Evolutionary conservation across 768 basidiomycete genomes (phyloP), one percentile per base, ranked within the genome.

Genomic region (Hericium alpestre): DNA sequence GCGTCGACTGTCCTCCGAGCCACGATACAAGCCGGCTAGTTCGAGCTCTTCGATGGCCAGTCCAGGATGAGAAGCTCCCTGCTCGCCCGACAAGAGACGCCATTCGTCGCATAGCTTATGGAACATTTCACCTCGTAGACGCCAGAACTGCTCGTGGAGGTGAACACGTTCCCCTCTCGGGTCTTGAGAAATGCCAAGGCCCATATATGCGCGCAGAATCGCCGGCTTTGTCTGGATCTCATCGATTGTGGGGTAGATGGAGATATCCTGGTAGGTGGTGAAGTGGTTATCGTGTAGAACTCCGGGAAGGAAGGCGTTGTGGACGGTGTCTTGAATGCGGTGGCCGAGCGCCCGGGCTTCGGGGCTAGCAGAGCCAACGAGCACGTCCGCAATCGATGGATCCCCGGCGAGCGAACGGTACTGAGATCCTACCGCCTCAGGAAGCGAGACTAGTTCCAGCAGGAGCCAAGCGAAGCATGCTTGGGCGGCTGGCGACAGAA

Each of bases 281-380:
- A 80, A 79, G 64, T 87, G 84, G 53, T 87, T 87, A 61, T 86
- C 83, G 56, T 87, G 86, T 3, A 85, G 74, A 3, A 84, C 85
- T 0, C 86, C 86, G 1, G 84, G 79, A 32, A 32, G 32, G 32
- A 10, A 32, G 32, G 32, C 6, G 32, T 32, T 32, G 32, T 10
- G 32, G 32, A 7, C 32, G 32, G 32, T 32, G 8, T 32, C 32
- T 32, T 6, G 32, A 32, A 51, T 23, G 18, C 25, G 49, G 43
- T 46, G 43, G 20, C 43, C 43, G 16, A 46, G n/a, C n/a, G 43
- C n/a, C 43, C 20, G n/a, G 6, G 20, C 20, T 46, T 46, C 43
- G 43, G 43, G 43, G 43, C 20, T 46, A 7, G 6, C n/a, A 46
- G 43, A 11, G 20, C 20, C 43, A 20, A n/a, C 9, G 2, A 46